These are phyloP conservation scores for Ustilago curta DNA, from an alignment of 1,284 basidiomycete genomes.

Conservation along the genomic window DNA sequence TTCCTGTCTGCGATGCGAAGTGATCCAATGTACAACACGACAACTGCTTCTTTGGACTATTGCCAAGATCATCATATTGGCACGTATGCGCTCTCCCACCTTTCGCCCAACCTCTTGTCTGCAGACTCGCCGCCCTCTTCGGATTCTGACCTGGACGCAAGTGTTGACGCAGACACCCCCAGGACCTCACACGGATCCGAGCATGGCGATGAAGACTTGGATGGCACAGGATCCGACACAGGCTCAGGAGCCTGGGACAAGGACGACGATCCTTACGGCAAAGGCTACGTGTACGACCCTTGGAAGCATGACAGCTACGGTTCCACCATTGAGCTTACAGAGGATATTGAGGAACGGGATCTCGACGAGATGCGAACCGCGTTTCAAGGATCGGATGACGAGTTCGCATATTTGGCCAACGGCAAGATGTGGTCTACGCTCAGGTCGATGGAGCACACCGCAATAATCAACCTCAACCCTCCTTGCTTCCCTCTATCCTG, in stretches of 20 bases:
- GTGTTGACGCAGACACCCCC: not conserved
- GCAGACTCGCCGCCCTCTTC: not conserved
- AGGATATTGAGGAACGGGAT: not conserved
- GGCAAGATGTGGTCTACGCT: slow-evolving; percentile 3
- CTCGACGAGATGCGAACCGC: not conserved
- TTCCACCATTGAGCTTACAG: not conserved
- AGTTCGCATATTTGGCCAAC: not conserved
- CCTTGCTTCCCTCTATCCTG: too few relatives aligned
- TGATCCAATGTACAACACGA: slow-evolving; percentile 24
- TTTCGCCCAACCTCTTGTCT: slow-evolving; percentile 4
- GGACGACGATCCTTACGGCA: not conserved
- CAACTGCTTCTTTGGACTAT: slow-evolving; percentile 9
- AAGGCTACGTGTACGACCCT: not conserved
- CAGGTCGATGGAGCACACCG: not conserved
- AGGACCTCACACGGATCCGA: not conserved
- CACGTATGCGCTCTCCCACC: slow-evolving; percentile 25
- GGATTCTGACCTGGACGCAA: not conserved
- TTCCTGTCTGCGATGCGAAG: slow-evolving; percentile 23
- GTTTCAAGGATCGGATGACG: not conserved
- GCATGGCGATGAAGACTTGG: not conserved
- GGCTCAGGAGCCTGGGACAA: too few relatives aligned
- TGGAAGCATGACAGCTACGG: slow-evolving; percentile 18
- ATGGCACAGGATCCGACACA: not conserved
- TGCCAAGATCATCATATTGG: slow-evolving; percentile 30
- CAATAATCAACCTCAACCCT: too few relatives aligned